Conservation (phyloP, 208 protist genomes). For the Crithidia bombi region DNA sequence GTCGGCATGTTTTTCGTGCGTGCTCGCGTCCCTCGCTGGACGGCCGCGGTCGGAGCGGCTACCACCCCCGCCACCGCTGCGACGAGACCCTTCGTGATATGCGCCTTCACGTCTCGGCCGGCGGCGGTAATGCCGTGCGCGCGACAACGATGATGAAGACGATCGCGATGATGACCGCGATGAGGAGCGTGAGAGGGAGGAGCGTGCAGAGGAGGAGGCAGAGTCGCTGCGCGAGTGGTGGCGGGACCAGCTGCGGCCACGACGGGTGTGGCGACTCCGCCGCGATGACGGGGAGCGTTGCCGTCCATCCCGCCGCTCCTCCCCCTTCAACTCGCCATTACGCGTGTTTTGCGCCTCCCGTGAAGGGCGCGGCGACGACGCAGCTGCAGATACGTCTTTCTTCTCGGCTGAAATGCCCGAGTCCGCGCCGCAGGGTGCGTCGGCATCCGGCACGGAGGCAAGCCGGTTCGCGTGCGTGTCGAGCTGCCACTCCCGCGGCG, state of each 20-base stretch:
- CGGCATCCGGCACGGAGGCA: conserved; percentile 7
- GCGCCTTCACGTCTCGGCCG: conserved; percentile 3
- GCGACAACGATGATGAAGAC: conserved; percentile 5
- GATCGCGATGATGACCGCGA: conserved; percentile 10
- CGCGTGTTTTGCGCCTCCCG: background rate
- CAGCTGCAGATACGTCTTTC: background rate
- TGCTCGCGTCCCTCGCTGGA: background rate
- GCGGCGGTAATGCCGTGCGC: background rate
- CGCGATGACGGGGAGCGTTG: background rate
- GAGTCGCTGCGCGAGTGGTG: background rate
- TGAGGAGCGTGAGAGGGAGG: background rate
- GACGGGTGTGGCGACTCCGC: background rate
- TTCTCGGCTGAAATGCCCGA: background rate
- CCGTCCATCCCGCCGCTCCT: background rate
- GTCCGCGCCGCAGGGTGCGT: background rate
- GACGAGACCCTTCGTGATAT: no score
- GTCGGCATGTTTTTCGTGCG: no score
- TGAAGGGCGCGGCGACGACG: background rate
- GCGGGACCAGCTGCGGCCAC: background rate
- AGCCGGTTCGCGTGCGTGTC: conserved; percentile 22
- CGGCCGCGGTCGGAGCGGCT: background rate
- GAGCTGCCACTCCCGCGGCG: conserved; percentile 31
- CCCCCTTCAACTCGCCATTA: background rate
- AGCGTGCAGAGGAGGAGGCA: conserved; percentile 5
- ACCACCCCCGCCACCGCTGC: background rate